Evolutionary conservation across 192 early-diverging fungal species (phyloP), one percentile per base, ranked within the genome.

Genomic region (Lobosporangium transversale): DNA sequence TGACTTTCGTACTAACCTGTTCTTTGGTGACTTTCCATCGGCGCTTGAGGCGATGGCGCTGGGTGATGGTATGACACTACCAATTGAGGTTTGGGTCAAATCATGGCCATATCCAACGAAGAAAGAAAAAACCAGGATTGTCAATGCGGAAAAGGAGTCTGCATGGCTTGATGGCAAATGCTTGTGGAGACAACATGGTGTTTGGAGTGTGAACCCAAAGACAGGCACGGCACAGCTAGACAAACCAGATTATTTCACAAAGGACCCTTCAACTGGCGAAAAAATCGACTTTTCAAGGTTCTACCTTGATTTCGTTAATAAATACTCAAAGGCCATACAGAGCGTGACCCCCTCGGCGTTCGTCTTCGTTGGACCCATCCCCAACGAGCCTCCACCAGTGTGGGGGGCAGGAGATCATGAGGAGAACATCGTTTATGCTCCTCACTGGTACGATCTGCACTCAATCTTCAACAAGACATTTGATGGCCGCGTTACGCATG

Each of bases 391-490:
- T 35, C 61, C 85, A 27, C 86, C 86, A 52, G 59, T 83, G 14
- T 84, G 79, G 60, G 70, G 45, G 23, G 58, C 81, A 24, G 67
- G 49, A 18, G 81, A 85, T 40, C 83, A 87, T 36, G 65, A 89
- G 33, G 61, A 83, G 6, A 85, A 90, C 37, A 69, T 91, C 26
- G 85, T 93, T 4, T 95, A 89, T 66, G 85, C 93, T 1, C 94
- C 94, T 15, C 94, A 95, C 79, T 95, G 93, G 93, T 95, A 95
- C 66, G 94, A 95, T 64, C 65, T 94, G 18, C 89, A 94, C 55
- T 86, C 89, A 18, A 60, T 94, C 15, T 93, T 94, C 57, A 83
- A 87, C 54, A 87, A 89, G 70, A 73, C 81, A 3, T 95, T 94
- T 44, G 81, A 90, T 53, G 88, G 91, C 15, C 68, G 83, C 11